Percentiles rank a stretch among this genome's conserved stretches.
phyloP scores from a whole-genome alignment of 106 monocot genomes.

The Xerophyta viscosa region DNA sequence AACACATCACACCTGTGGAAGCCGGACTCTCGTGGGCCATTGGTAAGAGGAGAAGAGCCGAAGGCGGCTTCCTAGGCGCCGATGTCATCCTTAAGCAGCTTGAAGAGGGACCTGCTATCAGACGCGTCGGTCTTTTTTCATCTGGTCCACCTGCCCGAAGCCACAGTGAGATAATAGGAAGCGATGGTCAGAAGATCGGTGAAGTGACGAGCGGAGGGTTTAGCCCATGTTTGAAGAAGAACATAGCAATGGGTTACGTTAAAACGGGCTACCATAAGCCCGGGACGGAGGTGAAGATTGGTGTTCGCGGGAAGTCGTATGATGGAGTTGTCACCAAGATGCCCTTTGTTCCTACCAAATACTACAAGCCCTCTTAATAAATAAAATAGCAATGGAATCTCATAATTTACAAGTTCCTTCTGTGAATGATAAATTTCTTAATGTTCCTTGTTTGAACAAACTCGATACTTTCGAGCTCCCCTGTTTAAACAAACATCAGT shows the following conservation, averaged over 20 bases:
- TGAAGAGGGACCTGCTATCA: slow-evolving; percentile 62
- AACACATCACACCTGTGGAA: slow-evolving; percentile 81
- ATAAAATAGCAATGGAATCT: no score
- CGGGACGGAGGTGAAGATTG: slow-evolving; percentile 78
- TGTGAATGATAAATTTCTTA: no score
- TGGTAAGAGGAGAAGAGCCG: slow-evolving; percentile 85
- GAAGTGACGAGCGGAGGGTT: slow-evolving; percentile 99
- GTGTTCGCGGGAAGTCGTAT: slow-evolving; percentile 62
- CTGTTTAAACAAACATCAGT: no score
- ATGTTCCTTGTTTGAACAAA: no score
- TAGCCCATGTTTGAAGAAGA: slow-evolving; percentile 95
- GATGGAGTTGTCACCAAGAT: slow-evolving; percentile 83
- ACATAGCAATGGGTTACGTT: slow-evolving; percentile 96
- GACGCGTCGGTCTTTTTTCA: slow-evolving; percentile 82
- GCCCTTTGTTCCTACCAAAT: slow-evolving; percentile 94
- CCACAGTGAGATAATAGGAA: slow-evolving; percentile 60
- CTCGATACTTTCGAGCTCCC: no score
- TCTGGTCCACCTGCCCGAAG: slow-evolving; percentile 82
- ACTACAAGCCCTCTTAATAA: slow-evolving; percentile 65
- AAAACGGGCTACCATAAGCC: slow-evolving; percentile 76
- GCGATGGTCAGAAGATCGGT: slow-evolving; percentile 56
- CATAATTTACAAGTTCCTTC: no score
- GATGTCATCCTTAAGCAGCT: slow-evolving; percentile 82
- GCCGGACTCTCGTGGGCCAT: slow-evolving; percentile 93
- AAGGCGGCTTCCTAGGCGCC: slow-evolving; percentile 91